phyloP scores from a whole-genome alignment of 2,329 filamentous ascomycete genomes.

The Cryoendolithus antarcticus region DNA sequence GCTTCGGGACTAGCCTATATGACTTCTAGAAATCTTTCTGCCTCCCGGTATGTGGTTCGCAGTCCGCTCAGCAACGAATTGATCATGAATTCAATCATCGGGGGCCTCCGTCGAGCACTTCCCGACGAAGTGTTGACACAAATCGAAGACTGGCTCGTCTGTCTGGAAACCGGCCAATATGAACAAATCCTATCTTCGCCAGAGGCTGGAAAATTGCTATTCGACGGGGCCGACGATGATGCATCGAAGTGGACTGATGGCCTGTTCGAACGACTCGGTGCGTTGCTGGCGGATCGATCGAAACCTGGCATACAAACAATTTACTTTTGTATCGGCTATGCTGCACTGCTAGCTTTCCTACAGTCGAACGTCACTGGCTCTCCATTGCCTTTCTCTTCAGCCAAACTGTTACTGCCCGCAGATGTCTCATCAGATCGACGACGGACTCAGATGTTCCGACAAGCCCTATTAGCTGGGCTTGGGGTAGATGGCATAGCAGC shows the following conservation, averaged over 20 bases:
- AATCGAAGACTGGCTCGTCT: slow-evolving; percentile 25
- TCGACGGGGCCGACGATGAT: not conserved
- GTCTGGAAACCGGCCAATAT: slow-evolving; percentile 32
- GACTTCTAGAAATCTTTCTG: too few species aligned
- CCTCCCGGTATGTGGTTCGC: too few species aligned
- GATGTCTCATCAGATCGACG: slow-evolving; percentile 27
- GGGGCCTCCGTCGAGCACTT: slow-evolving; percentile 28
- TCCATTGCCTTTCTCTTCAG: slow-evolving; percentile 49
- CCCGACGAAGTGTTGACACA: slow-evolving; percentile 30
- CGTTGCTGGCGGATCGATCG: slow-evolving; percentile 26
- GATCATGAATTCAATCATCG: slow-evolving; percentile 26
- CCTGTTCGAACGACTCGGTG: slow-evolving; percentile 30
- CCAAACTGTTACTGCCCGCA: slow-evolving; percentile 38
- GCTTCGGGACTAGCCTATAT: too few species aligned
- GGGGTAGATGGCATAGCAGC: slow-evolving; percentile 74
- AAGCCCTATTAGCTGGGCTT: slow-evolving; percentile 54
- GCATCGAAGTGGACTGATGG: slow-evolving; percentile 30
- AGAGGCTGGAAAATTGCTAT: slow-evolving; percentile 18
- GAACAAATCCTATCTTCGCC: slow-evolving; percentile 25
- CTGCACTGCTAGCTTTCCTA: slow-evolving; percentile 64
- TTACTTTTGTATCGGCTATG: slow-evolving; percentile 48
- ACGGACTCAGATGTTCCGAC: slow-evolving; percentile 34
- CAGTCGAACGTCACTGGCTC: slow-evolving; percentile 84
- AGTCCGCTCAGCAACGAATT: too few species aligned
- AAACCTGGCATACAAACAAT: slow-evolving; percentile 29